A percentile compares a stretch with the other conserved stretches of the same genome.
These are phyloP conservation scores for Casuarina cunninghamiana DNA, from an alignment of 306 rosid genomes.

Conservation along the genomic window DNA sequence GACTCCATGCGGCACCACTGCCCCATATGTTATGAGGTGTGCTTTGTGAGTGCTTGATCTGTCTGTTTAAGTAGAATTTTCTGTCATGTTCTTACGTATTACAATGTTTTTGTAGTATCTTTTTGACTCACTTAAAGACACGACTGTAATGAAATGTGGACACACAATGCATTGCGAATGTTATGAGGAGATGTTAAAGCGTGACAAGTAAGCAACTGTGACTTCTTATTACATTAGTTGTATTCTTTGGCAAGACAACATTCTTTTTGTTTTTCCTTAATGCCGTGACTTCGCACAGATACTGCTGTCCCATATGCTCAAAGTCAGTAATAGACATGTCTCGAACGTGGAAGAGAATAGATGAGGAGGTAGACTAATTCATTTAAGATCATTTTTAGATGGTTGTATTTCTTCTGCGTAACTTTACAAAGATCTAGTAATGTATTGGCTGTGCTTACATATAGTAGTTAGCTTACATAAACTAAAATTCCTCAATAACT, in stretches of 20 bases:
- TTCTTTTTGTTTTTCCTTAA: conserved; percentile 14
- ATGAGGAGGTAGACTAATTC: conserved; percentile 73
- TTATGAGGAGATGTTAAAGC: conserved; percentile 71
- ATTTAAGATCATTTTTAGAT: conserved; percentile 15
- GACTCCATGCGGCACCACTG: conserved; percentile 98
- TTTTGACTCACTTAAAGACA: conserved; percentile 80
- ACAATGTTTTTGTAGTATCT: conserved; percentile 55
- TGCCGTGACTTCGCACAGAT: conserved; percentile 45
- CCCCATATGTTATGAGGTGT: conserved; percentile 96
- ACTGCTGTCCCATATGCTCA: conserved; percentile 91
- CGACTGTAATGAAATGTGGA: conserved; percentile 88
- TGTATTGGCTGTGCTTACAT: conserved; percentile 11
- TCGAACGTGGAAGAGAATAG: conserved; percentile 78
- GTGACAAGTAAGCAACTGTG: conserved; percentile 57
- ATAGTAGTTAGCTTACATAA: background rate
- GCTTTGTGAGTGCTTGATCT: conserved; percentile 19
- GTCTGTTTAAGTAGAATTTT: too few relatives aligned
- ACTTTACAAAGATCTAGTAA: conserved; percentile 10
- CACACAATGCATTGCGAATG: conserved; percentile 95
- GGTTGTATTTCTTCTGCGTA: conserved; percentile 5
- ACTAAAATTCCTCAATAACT: conserved; percentile 11
- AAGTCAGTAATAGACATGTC: conserved; percentile 88
- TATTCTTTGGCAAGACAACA: background rate
- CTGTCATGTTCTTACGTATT: conserved; percentile 16
- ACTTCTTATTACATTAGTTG: background rate